Evolutionary conservation across 163 green algal species (phyloP).

Genomic region (Picocystis sp.): DNA sequence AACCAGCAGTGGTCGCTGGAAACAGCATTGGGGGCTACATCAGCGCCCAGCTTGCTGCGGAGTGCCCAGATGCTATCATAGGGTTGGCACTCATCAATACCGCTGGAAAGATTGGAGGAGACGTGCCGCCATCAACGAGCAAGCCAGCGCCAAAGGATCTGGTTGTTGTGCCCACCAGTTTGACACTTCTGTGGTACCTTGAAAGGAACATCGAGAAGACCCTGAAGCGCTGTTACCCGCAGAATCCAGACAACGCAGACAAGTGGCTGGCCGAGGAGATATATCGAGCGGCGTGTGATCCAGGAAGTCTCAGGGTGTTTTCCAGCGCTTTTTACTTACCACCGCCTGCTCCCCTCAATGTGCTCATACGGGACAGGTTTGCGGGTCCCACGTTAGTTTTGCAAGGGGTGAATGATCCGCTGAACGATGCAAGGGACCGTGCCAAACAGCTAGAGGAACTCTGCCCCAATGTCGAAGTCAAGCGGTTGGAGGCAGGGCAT

Average conservation of each 20-base stretch:
- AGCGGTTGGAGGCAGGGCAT: constrained; percentile 58
- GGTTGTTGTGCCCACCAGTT: background rate
- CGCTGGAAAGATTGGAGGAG: constrained; percentile 25
- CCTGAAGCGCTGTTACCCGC: constrained; percentile 40
- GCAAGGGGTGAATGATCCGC: constrained; percentile 44
- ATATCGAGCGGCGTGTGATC: constrained; percentile 49
- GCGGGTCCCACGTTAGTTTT: constrained; percentile 40
- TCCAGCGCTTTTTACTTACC: constrained; percentile 78
- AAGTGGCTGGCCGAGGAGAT: constrained; percentile 68
- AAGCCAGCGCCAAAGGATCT: background rate
- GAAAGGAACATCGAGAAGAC: constrained; percentile 6
- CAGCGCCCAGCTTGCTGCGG: constrained; percentile 40
- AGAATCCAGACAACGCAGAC: constrained; percentile 45
- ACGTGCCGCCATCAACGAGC: background rate
- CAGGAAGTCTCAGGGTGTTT: constrained; percentile 54
- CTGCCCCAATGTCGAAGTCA: constrained; percentile 37
- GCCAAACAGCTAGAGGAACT: constrained; percentile 25
- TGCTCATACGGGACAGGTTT: constrained; percentile 39
- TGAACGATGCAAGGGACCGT: constrained; percentile 56
- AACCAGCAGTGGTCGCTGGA: constrained; percentile 60
- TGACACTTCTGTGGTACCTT: constrained; percentile 7
- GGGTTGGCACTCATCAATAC: constrained; percentile 61
- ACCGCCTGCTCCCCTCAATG: constrained; percentile 59
- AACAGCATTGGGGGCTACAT: constrained; percentile 93
- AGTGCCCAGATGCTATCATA: constrained; percentile 29